phyloP scores from a whole-genome alignment of 78 protist genomes.

The Dictyostelium intermedium region DNA sequence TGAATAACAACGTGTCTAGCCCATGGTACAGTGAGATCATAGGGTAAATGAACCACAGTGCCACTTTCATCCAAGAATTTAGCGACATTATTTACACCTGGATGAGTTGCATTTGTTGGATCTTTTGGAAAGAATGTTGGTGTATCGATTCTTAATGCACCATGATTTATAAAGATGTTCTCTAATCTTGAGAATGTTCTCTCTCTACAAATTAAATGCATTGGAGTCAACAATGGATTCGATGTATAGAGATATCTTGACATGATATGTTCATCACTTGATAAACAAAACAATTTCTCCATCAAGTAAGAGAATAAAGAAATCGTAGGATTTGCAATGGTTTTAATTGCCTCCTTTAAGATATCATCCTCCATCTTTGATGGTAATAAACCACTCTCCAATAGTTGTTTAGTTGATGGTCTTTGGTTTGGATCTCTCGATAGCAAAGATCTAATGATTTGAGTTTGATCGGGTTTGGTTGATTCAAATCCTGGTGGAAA shows the following conservation, averaged over 20 bases:
- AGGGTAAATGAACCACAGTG: constrained; percentile 59
- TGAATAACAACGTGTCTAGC: constrained; percentile 76
- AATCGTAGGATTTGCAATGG: constrained; percentile 58
- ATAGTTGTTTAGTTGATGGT: constrained; percentile 64
- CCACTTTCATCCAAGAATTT: constrained; percentile 79
- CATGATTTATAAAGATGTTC: constrained; percentile 44
- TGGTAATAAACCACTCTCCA: constrained; percentile 59
- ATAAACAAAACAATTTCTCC: constrained; percentile 59
- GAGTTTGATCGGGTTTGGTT: constrained; percentile 64
- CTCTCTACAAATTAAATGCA: constrained; percentile 22
- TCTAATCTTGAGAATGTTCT: not conserved
- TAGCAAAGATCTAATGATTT: constrained; percentile 52
- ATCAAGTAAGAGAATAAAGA: constrained; percentile 44
- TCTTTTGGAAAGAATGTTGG: constrained; percentile 76
- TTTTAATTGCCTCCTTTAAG: constrained; percentile 70
- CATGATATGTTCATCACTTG: constrained; percentile 35
- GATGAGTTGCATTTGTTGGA: not conserved
- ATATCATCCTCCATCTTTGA: constrained; percentile 81
- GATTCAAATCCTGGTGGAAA: constrained; percentile 85
- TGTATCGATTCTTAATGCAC: constrained; percentile 70
- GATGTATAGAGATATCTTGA: constrained; percentile 47
- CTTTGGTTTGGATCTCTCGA: constrained; percentile 54
- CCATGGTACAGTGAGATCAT: constrained; percentile 80
- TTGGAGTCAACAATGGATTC: not conserved
- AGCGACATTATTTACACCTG: not conserved